Base-by-base conservation (phyloP, 306 rosid genomes). In the Datisca glomerata region DNA sequence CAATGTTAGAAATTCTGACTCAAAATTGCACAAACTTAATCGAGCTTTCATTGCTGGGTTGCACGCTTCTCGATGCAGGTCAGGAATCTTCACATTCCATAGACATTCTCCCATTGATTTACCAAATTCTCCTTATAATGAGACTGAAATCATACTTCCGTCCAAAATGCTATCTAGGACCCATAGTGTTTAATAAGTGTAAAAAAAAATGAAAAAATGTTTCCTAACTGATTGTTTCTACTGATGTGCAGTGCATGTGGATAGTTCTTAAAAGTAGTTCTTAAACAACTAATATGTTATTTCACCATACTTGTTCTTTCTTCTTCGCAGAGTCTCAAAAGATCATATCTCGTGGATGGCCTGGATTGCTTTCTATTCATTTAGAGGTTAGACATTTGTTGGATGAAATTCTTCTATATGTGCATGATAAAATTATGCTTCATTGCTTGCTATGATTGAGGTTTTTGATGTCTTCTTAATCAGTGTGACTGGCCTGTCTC, bases 341-440 rank as follows among this genome's bases (percentile, higher is more conserved):
- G 32, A 79, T 85, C 61, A 85, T 85, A 49, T 73, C 84, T 18
- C 49, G 4, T 17, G 95, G 86, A 63, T 85, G 95, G 84, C 93
- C 93, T 39, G 95, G 95, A 57, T 80, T 84, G 70, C 55, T 69
- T 56, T 79, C 86, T 57, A 51, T 84, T 43, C 81, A 73, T 66
- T 60, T 84, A 14, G 93, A 84, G 95, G 93, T 85, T 65, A 65
- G 66, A 43, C 36, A 4, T 28, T 28, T 28, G 7, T 28, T 28
- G 0, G n/a, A 31, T 10, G 14, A 31, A 5, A 5, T 5, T 28
- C 14, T 10, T 4, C n/a, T 31, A 12, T 3, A 12, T 14, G n/a
- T 2, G 9, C 4, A 8, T 31, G 9, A 31, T 31, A 8, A 2
- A 31, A 2, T 8, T 31, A 8, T 8, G 36, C 36, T 5, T n/a